A percentile compares a stretch with the other conserved stretches of the same genome.
Evolutionary conservation across 352 stramenopile species (phyloP).

Genomic region (Globisporangium apiculatum): DNA sequence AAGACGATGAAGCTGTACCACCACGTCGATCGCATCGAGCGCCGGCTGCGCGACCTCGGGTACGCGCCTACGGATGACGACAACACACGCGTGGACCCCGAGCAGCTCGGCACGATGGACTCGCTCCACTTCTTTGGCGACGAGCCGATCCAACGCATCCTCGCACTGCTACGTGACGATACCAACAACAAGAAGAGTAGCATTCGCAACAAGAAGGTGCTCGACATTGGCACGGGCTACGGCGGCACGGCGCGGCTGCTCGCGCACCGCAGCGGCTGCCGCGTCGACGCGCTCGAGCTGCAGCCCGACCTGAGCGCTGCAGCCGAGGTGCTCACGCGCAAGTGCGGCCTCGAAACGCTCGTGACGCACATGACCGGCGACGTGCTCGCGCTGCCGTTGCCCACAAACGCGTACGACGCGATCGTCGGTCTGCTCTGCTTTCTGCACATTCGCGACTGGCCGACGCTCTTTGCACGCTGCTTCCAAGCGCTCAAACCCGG

Average conservation of each 20-base stretch:
- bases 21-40: constrained; percentile 74
- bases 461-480: constrained; percentile 50
- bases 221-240: constrained; percentile 88
- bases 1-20: constrained; percentile 88
- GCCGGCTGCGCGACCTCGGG: constrained; percentile 31
- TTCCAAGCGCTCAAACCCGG: constrained; percentile 46
- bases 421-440: constrained; percentile 70
- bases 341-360: constrained; percentile 35
- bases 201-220: constrained; percentile 24
- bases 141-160: constrained; percentile 44
- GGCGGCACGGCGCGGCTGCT: constrained; percentile 84
- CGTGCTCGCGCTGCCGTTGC: constrained; percentile 39
- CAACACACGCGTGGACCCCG: constrained; percentile 27
- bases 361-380: constrained; percentile 58
- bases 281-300: constrained; percentile 68
- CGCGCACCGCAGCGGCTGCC: constrained; percentile 54
- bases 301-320: constrained; percentile 66
- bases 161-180: constrained; percentile 23
- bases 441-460: constrained; percentile 67
- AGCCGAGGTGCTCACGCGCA: constrained; percentile 46
- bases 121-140: constrained; percentile 63
- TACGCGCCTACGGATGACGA: constrained; percentile 10
- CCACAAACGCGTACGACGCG: constrained; percentile 34
- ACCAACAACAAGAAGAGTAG: not conserved
- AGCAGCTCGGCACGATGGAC: constrained; percentile 45